A percentile compares a stretch with the other conserved stretches of the same genome.
Conservation (phyloP, 1,284 basidiomycete species). For the Ceratobasidium sp. region DNA sequence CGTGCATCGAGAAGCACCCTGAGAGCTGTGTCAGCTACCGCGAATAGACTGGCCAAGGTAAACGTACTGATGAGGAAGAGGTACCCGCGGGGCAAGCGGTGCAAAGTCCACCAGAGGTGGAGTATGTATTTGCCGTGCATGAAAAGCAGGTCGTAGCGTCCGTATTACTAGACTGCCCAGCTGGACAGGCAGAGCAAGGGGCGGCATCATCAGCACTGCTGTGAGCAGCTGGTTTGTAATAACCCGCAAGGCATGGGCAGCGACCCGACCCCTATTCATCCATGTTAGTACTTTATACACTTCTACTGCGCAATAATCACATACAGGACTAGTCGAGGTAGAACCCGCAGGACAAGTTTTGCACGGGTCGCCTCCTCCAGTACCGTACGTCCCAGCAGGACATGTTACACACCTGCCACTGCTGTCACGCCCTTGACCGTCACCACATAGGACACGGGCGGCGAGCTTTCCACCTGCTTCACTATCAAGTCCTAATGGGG, state of each 20-base stretch:
- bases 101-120: slow-evolving; percentile 9
- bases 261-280: neutral
- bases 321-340: neutral
- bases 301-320: neutral
- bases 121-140: slow-evolving; percentile 20
- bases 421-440: neutral
- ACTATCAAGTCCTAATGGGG: neutral
- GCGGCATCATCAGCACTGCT: neutral
- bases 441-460: neutral
- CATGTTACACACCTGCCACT: slow-evolving; percentile 6
- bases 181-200: slow-evolving; percentile 15
- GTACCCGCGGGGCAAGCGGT: slow-evolving; percentile 1
- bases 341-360: slow-evolving; percentile 21
- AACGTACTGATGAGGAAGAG: slow-evolving; percentile 9
- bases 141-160: neutral
- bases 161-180: slow-evolving; percentile 3
- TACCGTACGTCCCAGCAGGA: slow-evolving; percentile 1
- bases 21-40: neutral
- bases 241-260: neutral
- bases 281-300: neutral
- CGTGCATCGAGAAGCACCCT: slow-evolving; percentile 22
- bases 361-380: neutral
- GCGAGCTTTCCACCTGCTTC: neutral
- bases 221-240: slow-evolving; percentile 7
- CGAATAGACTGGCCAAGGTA: neutral